Percentiles rank a stretch among this genome's conserved stretches.
Conservation (phyloP, 495 filamentous ascomycete genomes). For the Hyaloscypha finlandica region DNA sequence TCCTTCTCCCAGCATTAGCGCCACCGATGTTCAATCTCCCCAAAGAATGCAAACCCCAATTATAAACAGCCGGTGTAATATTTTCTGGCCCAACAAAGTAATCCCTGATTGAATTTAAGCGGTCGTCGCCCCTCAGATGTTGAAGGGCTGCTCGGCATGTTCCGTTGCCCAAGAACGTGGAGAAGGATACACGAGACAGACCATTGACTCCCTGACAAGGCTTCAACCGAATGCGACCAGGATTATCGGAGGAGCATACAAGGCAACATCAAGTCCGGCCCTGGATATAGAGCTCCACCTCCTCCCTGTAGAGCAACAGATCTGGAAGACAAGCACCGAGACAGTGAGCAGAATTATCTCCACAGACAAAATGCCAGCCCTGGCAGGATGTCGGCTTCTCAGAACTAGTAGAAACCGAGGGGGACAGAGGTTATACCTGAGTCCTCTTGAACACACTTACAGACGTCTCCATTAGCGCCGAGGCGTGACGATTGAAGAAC, state of each 20-base stretch:
- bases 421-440: conserved; percentile 9
- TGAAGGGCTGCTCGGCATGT: conserved; percentile 16
- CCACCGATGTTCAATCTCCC: too few relatives aligned
- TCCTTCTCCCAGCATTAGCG: too few relatives aligned
- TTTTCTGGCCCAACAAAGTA: too few relatives aligned
- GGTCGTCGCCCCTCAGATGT: conserved; percentile 12
- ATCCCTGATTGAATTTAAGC: too few relatives aligned
- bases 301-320: conserved; percentile 10
- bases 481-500: conserved; percentile 9
- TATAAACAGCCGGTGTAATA: too few relatives aligned
- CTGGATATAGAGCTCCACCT: conserved; percentile 12
- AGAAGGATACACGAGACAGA: conserved; percentile 12
- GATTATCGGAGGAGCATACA: conserved; percentile 13
- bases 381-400: conserved; percentile 8
- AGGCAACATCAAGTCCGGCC: conserved; percentile 15
- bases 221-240: conserved; percentile 11
- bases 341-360: conserved; percentile 16
- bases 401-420: conserved; percentile 14
- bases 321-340: conserved; percentile 16
- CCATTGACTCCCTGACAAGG: conserved; percentile 7
- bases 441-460: conserved; percentile 13
- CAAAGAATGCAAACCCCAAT: too few relatives aligned
- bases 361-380: conserved; percentile 8
- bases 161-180: conserved; percentile 3
- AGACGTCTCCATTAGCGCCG: conserved; percentile 13